Evolutionary conservation across 768 basidiomycete species (phyloP), one percentile per base, ranked within the genome.

Genomic region (Hericium rajendrae): DNA sequence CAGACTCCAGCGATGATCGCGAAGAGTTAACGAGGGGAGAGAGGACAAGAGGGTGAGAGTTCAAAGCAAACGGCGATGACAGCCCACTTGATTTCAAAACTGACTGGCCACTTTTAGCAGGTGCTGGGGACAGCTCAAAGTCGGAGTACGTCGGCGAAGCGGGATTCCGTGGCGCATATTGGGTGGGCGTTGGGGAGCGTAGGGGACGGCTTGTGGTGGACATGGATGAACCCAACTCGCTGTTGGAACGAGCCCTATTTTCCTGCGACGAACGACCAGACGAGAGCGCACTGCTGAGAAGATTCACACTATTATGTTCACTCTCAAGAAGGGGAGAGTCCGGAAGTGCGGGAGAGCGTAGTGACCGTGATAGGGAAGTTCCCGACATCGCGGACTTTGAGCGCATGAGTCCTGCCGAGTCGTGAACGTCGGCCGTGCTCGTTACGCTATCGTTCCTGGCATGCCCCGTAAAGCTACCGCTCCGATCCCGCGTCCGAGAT

Each of bases 1-100:
- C 78, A 10, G 89, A 91, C 58, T 84, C 87, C 20, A 92, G 71
- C 6, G 91, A 92, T 13, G 88, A 87, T 28, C 84, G 79, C 28
- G 90, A 91, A 6, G 87, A 86, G 60, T 84, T 91, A 15, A 78
- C 78, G 16, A 86, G 70, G 4, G 87, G 84, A 39, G 85, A 83
- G 54, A 91, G 78, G n/a, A 85, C 73, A 53, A 86, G 77, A 1
- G 80, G 78, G 55, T 81, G 79, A 38, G 78, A 79, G 48, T 73
- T 74, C 28, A 79, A 73, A 50, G 77, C 71, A 67, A 79, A 78
- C 51, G 82, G 81, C 51, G 79, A 78, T 43, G 76, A 72, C 18
- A 76, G 38, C n/a, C 55, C 20, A 26, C 49, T 54, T 38, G 62
- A 57, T 32, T 39, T 56, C 32, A 57, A 62, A n/a, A 55, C 57